Percentiles rank a stretch among this genome's conserved stretches.
phyloP scores from a whole-genome alignment of 306 rosid species.

The Malus orientalis region DNA sequence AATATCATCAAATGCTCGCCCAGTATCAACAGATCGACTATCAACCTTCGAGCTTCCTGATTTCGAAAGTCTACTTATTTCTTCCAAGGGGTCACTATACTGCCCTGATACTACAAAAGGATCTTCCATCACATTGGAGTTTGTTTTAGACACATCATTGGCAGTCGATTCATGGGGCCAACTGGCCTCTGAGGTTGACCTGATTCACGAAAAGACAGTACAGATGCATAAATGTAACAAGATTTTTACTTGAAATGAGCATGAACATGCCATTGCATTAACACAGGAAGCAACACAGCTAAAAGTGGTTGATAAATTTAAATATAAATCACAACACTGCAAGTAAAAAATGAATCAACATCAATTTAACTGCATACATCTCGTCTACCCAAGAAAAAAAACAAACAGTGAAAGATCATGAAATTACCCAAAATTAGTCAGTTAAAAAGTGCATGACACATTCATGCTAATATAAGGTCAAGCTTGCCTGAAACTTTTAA shows the following conservation, averaged over 20 bases:
- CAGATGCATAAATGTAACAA: not conserved
- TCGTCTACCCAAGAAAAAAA: not conserved
- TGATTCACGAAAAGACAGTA: conserved; percentile 30
- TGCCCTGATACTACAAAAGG: conserved; percentile 60
- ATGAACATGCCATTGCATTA: not conserved
- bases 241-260: not conserved
- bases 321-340: not conserved
- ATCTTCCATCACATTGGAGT: conserved; percentile 47
- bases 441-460: not conserved
- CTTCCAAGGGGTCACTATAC: conserved; percentile 60
- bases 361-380: not conserved
- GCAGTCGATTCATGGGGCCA: conserved; percentile 56
- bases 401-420: not conserved
- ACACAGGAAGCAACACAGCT: not conserved
- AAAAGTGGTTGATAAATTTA: not conserved
- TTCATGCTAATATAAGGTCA: not conserved
- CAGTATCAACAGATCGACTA: conserved; percentile 48
- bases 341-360: not conserved
- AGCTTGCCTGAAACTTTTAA: not conserved
- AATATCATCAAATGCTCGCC: conserved; percentile 46
- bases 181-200: conserved; percentile 52
- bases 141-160: conserved; percentile 37
- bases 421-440: not conserved
- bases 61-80: conserved; percentile 56
- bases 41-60: conserved; percentile 48